Base-by-base conservation (phyloP, 805 yeast genomes). In the Lachancea sp. region DNA sequence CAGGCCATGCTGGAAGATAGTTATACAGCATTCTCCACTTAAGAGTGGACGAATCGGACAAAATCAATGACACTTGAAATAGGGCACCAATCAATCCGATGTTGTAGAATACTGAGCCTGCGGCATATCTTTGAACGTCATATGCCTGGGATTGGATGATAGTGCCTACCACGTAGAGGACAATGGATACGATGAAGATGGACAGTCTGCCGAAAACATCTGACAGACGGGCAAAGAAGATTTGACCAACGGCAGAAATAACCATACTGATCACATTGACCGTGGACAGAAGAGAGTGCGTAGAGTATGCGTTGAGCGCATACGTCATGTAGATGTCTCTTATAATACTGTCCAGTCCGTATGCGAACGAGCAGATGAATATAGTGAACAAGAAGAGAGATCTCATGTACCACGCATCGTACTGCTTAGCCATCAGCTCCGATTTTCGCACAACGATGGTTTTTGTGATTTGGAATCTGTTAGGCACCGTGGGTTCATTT, bases 131-230 rank as follows among this genome's bases (percentile, higher is more conserved):
- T 45, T 75, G 71, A 20, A 82, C 74, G 52, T 76, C 74, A 48
- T 68, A 66, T 10, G 86, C 77, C n/a, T 77, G 81, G 4, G 81
- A 77, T 62, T 79, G 78, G 48, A 81, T 73, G 41, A 82, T 70
- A 8, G 85, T 81, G 26, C 88, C 88, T 38, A 82, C 65, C 11
- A 71, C 72, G 52, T 81, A 80, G 52, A 82, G 73, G 10, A 81
- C 47, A 10, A 79, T 65, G 1, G 81, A 69, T 8, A 73, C 58
- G 16, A 75, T 35, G 17, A 78, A 55, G 42, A 80, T 62, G 54
- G 75, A 78, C 27, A 77, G 52, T 58, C 89, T 75, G 13, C 89
- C 89, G 56, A 79, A 80, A n/a, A 73, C 68, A 59, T 82, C 86
- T 9, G 84, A 73, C 31, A 82, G 63, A 51, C 85, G 68, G 10